These are phyloP conservation scores for Penicillium roqueforti DNA, from an alignment of 495 filamentous ascomycete species.

Conservation along the genomic window DNA sequence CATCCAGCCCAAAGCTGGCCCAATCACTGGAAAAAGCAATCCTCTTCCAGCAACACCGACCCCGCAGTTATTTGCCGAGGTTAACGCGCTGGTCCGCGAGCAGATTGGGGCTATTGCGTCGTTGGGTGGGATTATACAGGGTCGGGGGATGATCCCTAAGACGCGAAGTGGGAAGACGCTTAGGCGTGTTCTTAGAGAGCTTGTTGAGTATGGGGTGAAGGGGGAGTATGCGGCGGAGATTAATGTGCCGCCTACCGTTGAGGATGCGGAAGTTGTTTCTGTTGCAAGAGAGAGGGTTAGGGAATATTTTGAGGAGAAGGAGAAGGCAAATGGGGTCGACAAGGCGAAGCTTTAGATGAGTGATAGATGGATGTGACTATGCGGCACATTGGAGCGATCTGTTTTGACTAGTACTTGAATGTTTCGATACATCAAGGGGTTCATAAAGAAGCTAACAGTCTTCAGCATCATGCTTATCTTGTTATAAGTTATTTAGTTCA, in stretches of 20 bases:
- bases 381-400: too few species aligned
- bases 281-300: slow-evolving; percentile 51
- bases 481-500: too few species aligned
- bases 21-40: slow-evolving; percentile 22
- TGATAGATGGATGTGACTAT: not conserved
- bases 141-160: slow-evolving; percentile 87
- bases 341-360: slow-evolving; percentile 53
- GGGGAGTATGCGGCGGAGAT: slow-evolving; percentile 51
- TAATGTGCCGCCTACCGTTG: slow-evolving; percentile 56
- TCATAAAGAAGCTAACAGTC: not conserved
- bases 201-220: slow-evolving; percentile 61
- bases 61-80: slow-evolving; percentile 51
- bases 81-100: slow-evolving; percentile 64
- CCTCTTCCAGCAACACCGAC: slow-evolving; percentile 38
- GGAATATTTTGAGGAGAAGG: slow-evolving; percentile 53
- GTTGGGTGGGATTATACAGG: slow-evolving; percentile 78
- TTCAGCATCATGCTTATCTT: too few species aligned
- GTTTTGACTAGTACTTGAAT: too few species aligned
- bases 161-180: slow-evolving; percentile 86
- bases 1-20: slow-evolving; percentile 53
- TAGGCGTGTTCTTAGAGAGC: slow-evolving; percentile 70
- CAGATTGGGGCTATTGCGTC: slow-evolving; percentile 86
- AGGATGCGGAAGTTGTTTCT: slow-evolving; percentile 55
- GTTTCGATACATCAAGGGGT: not conserved
- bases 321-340: slow-evolving; percentile 6